These are phyloP conservation scores for Clavispora vitiphila DNA, from an alignment of 805 yeast genomes.

Conservation along the genomic window DNA sequence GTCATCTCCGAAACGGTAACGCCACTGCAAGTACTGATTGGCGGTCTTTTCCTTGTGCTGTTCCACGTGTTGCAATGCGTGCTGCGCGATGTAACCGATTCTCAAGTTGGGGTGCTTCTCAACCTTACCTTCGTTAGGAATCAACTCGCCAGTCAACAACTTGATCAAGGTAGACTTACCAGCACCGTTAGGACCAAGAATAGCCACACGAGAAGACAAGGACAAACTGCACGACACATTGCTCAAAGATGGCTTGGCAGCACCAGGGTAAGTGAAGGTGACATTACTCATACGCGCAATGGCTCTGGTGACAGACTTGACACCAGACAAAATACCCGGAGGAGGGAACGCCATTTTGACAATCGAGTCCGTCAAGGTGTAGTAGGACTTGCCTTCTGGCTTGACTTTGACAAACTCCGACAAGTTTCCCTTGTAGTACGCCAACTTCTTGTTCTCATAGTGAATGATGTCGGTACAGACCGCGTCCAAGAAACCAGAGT, in stretches of 20 bases:
- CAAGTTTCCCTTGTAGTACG: constrained; percentile 92
- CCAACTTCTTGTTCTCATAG: constrained; percentile 91
- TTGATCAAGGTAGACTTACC: constrained; percentile 96
- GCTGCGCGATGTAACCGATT: constrained; percentile 98
- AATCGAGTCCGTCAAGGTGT: constrained; percentile 86
- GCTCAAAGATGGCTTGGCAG: constrained; percentile 71
- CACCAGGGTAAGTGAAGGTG: constrained; percentile 87
- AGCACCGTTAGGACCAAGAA: constrained; percentile 97
- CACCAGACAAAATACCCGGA: constrained; percentile 97
- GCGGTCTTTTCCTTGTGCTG: constrained; percentile 97
- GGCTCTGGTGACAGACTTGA: constrained; percentile 88
- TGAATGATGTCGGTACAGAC: constrained; percentile 97
- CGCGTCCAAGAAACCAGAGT: constrained; percentile 90
- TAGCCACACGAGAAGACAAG: constrained; percentile 93
- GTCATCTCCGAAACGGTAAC: constrained; percentile 96
- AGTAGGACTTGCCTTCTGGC: constrained; percentile 96
- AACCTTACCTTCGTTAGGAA: constrained; percentile 82
- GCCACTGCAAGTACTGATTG: constrained; percentile 96
- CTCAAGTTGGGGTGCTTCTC: constrained; percentile 98
- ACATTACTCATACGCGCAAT: constrained; percentile 85
- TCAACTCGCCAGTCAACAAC: constrained; percentile 84
- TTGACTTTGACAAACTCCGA: constrained; percentile 86
- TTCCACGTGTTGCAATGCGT: constrained; percentile 95
- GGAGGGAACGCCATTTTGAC: constrained; percentile 98
- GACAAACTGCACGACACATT: constrained; percentile 88